Evolutionary conservation across 148 eudicot species (phyloP).

Genomic region (Vaccinium corymbosum): DNA sequence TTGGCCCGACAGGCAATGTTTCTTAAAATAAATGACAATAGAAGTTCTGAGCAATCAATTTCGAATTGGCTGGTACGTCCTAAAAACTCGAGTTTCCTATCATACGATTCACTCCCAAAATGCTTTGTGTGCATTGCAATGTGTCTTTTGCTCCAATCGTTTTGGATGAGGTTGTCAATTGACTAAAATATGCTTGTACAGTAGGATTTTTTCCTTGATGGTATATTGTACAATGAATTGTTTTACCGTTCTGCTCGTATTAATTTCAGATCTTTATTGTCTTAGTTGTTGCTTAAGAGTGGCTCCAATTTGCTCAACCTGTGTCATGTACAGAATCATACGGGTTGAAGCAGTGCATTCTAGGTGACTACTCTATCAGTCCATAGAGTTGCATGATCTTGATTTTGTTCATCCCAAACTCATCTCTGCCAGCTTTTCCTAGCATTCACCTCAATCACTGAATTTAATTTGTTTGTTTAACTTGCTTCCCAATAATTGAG

Average conservation of each 20-base stretch:
- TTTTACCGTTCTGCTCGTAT: background rate
- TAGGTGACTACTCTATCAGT: background rate
- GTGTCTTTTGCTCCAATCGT: background rate
- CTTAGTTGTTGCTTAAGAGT: background rate
- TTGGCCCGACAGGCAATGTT: constrained; percentile 52
- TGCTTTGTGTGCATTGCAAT: background rate
- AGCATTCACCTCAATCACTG: background rate
- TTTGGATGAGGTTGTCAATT: background rate
- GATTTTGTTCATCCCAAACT: background rate
- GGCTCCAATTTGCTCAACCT: no score
- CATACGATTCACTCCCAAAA: background rate
- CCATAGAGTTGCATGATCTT: background rate
- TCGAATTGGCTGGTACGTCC: constrained; percentile 43
- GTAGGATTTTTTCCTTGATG: background rate
- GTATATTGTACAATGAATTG: background rate
- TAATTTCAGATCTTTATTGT: background rate
- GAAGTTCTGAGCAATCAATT: constrained; percentile 30
- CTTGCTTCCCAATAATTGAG: background rate
- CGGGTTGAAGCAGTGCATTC: background rate
- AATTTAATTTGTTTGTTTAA: background rate
- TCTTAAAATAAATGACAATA: constrained; percentile 32
- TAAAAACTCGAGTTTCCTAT: background rate
- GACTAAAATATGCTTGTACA: background rate
- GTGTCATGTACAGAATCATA: background rate
- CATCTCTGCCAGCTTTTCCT: background rate